Conservation (phyloP, 805 yeast genomes). For the Jamesozyma gamospora region DNA sequence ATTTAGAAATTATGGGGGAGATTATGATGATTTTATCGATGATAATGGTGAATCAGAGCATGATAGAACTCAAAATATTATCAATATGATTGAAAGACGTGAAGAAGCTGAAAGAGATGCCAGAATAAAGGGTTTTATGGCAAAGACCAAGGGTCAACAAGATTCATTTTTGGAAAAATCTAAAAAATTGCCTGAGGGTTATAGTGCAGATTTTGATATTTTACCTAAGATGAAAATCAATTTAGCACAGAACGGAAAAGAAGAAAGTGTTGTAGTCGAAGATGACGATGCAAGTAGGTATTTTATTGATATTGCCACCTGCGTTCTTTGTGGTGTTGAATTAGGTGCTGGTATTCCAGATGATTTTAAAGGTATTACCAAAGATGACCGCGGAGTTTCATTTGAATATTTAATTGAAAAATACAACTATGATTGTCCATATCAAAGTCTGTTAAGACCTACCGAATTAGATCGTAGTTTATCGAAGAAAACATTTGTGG, state of each 20-base stretch:
- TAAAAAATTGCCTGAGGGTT: slow-evolving; percentile 21
- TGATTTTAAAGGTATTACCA: slow-evolving; percentile 31
- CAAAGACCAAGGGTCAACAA: slow-evolving; percentile 21
- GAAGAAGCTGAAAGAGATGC: slow-evolving; percentile 25
- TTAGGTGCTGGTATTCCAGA: slow-evolving; percentile 67
- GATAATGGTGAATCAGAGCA: slow-evolving; percentile 5
- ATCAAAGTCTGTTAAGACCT: slow-evolving; percentile 44
- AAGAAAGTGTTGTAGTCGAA: slow-evolving; percentile 12
- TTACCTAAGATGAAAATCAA: slow-evolving; percentile 15
- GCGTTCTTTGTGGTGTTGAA: slow-evolving; percentile 62
- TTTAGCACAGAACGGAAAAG: slow-evolving; percentile 12
- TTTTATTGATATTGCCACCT: slow-evolving; percentile 33
- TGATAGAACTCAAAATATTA: slow-evolving; percentile 22
- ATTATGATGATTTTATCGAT: slow-evolving; percentile 1
- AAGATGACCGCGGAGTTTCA: slow-evolving; percentile 16
- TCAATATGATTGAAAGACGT: slow-evolving; percentile 27
- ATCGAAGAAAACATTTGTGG: slow-evolving; percentile 51
- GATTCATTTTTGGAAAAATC: slow-evolving; percentile 17
- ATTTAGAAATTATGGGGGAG: background rate
- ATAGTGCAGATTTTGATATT: slow-evolving; percentile 23
- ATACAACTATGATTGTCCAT: slow-evolving; percentile 48
- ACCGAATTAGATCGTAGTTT: slow-evolving; percentile 47
- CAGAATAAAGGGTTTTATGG: slow-evolving; percentile 18
- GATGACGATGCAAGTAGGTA: slow-evolving; percentile 25
- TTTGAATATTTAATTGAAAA: slow-evolving; percentile 27